These are phyloP conservation scores for Fibroporia radiculosa DNA, from an alignment of 768 basidiomycete species.

Conservation along the genomic window DNA sequence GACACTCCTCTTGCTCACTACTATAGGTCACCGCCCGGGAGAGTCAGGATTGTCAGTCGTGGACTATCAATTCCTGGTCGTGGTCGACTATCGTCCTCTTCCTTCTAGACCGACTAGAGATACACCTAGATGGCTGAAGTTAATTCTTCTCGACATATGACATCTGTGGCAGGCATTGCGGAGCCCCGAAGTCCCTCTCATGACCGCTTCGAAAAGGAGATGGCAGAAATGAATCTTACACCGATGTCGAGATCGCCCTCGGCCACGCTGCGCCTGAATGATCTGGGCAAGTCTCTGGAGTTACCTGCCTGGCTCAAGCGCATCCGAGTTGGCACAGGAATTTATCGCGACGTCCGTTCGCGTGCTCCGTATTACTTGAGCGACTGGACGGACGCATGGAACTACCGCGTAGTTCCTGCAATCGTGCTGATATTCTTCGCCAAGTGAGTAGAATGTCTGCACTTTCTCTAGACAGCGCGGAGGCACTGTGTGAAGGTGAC, in stretches of 20 bases:
- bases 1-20: too few species aligned
- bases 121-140: neutral
- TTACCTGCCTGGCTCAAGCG: constrained; percentile 1
- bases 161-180: neutral
- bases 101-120: neutral
- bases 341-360: constrained; percentile 59
- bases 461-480: constrained; percentile 1
- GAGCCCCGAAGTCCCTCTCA: neutral
- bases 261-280: constrained; percentile 4
- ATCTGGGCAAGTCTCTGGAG: neutral
- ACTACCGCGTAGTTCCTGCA: constrained; percentile 84
- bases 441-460: constrained; percentile 41
- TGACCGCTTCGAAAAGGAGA: neutral
- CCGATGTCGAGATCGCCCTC: constrained; percentile 6
- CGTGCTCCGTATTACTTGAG: constrained; percentile 73
- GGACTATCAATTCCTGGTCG: too few species aligned
- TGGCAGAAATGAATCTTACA: neutral
- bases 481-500: constrained; percentile 12
- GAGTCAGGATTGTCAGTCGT: too few species aligned
- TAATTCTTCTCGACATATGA: neutral
- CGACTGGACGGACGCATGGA: constrained; percentile 91
- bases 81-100: neutral
- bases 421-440: constrained; percentile 82
- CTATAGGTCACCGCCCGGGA: too few species aligned
- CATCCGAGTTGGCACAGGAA: constrained; percentile 42